Base-by-base conservation (phyloP, 345 rosid genomes). In the Boechera stricta region DNA sequence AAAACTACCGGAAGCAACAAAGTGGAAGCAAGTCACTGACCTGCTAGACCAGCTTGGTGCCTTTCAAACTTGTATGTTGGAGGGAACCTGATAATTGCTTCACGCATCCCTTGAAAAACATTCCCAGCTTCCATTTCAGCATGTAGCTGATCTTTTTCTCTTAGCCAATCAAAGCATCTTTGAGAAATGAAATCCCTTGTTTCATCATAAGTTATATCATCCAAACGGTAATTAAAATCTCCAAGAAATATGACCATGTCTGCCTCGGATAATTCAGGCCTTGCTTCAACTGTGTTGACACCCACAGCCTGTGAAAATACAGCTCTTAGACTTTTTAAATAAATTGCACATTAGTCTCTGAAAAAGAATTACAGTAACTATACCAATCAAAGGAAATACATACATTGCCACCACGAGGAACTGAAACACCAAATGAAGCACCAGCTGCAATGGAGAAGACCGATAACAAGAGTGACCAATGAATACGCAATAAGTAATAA, bases 51-150 rank as follows among this genome's bases (percentile, higher is more conserved):
- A 66, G 85, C 86, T 72, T 79, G 84, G 76, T 87, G 83, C 71
- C 76, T 91, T 59, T 89, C 92, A 77, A 91, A 91, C 82, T 91
- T 91, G 84, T 89, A 91, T 10, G 97, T 91, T 29, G 97, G 97
- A 78, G 97, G 92, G 77, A 91, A 91, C 77, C 74, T 85, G 67
- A 91, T 85, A 77, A 84, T 68, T 49, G 93, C 97, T 79, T 91
- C 97, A 45, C 92, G 88, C 97, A 91, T 91, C 77, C 94, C 97
- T 80, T 89, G 97, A 66, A 91, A 91, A 75, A 89, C 97, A 81
- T 85, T 91, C 29, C 92, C 97, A 10, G 87, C 88, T 77, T 83
- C 80, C 97, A 91, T 91, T 75, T 91, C 97, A 64, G 86, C 79
- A 77, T 83, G 86, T 35, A 91, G 91, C 80, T 91, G 97, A 80